Evolutionary conservation across 2,329 filamentous ascomycete species (phyloP).

Genomic region (Microdochium nivale): DNA sequence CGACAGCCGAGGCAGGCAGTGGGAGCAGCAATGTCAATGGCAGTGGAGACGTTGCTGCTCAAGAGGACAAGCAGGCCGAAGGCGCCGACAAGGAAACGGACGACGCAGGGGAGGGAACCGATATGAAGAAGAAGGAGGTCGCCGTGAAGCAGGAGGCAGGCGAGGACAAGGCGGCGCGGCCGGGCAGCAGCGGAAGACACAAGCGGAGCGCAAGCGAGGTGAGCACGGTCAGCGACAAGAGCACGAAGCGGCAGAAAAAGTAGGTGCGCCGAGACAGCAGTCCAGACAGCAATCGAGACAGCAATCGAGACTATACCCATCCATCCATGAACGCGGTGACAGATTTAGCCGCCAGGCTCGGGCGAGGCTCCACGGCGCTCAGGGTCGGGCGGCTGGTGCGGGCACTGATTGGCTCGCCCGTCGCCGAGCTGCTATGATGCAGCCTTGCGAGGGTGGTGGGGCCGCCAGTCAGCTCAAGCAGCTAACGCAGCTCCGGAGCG

Average conservation of each 20-base stretch:
- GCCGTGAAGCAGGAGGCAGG: constrained; percentile 13
- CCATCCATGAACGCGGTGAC: too few relatives aligned
- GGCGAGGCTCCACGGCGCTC: not conserved
- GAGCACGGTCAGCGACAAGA: constrained; percentile 51
- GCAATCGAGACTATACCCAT: too few relatives aligned
- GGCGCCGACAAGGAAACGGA: constrained; percentile 1
- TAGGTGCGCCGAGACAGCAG: too few relatives aligned
- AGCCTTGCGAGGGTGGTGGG: too few relatives aligned
- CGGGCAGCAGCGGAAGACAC: constrained; percentile 37
- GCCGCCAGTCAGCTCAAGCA: too few relatives aligned
- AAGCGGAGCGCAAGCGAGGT: constrained; percentile 81
- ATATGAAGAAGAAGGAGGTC: not conserved
- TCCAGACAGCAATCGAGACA: too few relatives aligned
- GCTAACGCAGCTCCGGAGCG: too few relatives aligned
- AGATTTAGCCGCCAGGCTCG: not conserved
- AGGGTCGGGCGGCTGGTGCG: not conserved
- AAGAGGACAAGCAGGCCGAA: constrained; percentile 1
- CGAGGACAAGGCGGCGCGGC: constrained; percentile 14
- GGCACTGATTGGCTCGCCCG: not conserved
- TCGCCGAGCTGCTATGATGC: not conserved
- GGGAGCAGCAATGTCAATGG: not conserved
- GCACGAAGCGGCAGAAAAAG: constrained; percentile 38
- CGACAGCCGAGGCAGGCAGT: not conserved
- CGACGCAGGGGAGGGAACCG: constrained; percentile 1
- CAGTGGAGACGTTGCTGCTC: not conserved